Evolutionary conservation across 2,329 filamentous ascomycete species (phyloP).

Genomic region (Cordyceps cicadae): DNA sequence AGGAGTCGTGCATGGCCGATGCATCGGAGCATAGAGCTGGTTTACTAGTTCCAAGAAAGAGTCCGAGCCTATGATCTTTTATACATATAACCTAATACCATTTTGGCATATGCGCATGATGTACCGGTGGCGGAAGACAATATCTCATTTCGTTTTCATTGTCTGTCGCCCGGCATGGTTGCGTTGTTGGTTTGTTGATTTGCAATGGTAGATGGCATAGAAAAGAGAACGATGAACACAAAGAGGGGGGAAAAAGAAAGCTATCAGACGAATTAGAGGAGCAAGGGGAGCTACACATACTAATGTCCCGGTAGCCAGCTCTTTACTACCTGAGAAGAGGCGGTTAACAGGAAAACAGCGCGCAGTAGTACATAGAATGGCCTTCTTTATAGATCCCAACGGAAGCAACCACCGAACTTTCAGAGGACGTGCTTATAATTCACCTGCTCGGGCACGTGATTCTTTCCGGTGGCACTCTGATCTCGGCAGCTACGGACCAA

Average conservation of each 20-base stretch:
- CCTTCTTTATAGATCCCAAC: not conserved
- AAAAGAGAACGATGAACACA: not conserved
- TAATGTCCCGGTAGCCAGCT: no score
- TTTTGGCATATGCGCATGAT: constrained; percentile 9
- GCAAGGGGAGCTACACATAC: no score
- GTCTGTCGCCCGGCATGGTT: constrained; percentile 12
- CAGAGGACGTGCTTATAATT: not conserved
- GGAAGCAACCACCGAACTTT: not conserved
- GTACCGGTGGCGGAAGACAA: not conserved
- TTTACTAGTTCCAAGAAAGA: constrained; percentile 7
- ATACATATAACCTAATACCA: constrained; percentile 10
- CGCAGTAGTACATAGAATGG: no score
- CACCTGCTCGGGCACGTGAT: constrained; percentile 1
- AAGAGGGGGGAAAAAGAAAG: not conserved
- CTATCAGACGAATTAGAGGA: no score
- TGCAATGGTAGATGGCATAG: not conserved
- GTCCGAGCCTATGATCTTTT: constrained; percentile 12
- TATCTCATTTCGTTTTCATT: not conserved
- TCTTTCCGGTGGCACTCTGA: not conserved
- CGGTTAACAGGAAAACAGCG: no score
- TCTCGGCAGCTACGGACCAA: constrained; percentile 11
- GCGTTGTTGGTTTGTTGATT: constrained; percentile 28
- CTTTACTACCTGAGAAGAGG: no score
- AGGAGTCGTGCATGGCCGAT: constrained; percentile 2
- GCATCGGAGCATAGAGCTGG: constrained; percentile 9